Evolutionary conservation across 768 basidiomycete genomes (phyloP).

Genomic region (Boletus sp.): DNA sequence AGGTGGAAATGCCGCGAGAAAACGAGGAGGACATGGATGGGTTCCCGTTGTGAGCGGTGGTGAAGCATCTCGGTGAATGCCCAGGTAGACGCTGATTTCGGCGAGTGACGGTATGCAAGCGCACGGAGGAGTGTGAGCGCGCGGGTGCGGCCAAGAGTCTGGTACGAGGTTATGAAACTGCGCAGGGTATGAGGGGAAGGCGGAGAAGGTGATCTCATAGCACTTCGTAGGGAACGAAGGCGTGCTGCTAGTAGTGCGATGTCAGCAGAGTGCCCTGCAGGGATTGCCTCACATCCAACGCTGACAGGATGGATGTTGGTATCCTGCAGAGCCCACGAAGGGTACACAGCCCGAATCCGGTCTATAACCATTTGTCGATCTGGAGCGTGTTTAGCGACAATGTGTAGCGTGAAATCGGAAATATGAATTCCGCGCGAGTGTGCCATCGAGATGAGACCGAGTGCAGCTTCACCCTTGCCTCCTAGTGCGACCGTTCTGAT

Average conservation of each 20-base stretch:
- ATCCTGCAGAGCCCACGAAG: constrained; percentile 8
- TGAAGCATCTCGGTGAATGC: constrained; percentile 30
- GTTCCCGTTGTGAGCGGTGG: constrained; percentile 19
- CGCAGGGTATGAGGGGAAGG: constrained; percentile 18
- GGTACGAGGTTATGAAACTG: constrained; percentile 22
- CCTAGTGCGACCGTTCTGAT: constrained; percentile 40
- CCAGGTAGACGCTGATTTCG: constrained; percentile 26
- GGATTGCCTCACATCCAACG: neutral
- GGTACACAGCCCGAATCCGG: constrained; percentile 11
- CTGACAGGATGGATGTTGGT: neutral
- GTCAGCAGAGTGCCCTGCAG: constrained; percentile 2
- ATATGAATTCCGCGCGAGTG: constrained; percentile 30
- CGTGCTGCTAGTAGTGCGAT: constrained; percentile 11
- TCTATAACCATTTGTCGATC: constrained; percentile 4
- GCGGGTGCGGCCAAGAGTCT: constrained; percentile 18
- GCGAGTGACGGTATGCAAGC: constrained; percentile 22
- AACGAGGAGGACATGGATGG: constrained; percentile 31
- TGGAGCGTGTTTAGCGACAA: constrained; percentile 27
- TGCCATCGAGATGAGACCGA: constrained; percentile 43
- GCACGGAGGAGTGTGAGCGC: constrained; percentile 16
- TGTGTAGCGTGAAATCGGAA: constrained; percentile 35
- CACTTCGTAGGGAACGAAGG: constrained; percentile 24
- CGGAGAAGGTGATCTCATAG: constrained; percentile 22
- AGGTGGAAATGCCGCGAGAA: constrained; percentile 52
- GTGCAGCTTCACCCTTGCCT: constrained; percentile 39